Base-by-base conservation (phyloP, 176 grass and related monocot species). In the Carex scoparia region DNA sequence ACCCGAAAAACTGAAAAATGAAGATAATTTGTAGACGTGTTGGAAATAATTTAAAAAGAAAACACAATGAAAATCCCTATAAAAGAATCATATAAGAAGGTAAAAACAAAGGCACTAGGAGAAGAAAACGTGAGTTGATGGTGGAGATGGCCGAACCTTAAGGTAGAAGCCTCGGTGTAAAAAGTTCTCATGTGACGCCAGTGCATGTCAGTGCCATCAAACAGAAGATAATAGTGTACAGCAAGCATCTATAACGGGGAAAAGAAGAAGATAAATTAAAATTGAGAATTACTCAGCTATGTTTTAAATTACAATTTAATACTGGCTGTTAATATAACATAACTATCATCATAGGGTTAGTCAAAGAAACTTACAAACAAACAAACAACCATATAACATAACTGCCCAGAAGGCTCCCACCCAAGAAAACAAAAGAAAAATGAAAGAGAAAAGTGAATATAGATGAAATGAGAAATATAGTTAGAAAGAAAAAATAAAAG, bases 201-300 rank as follows among this genome's bases (percentile, higher is more conserved):
- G 30, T 86, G 87, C 48, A 71, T 88, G 85, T 98, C 96, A 87
- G 89, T 27, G 65, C 96, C 93, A 60, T 98, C 89, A 92, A 98
- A 98, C 56, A 98, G 60, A 81, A 98, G 88, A 73, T 98, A 98
- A 85, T 98, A 98, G 85, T 98, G 96, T 63, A 95, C 85, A 33
- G 88, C 82, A 79, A 98, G 91, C 90, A 98, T 98, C 96, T 98
- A 87, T 7, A n/a, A 87, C 4, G 13, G 12, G 13, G 35, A 30
- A 31, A 57, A 57, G 3, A 77, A 78, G 38, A 44, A 32, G 8
- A 63, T 10, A 78, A 15, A 28, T 72, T 80, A 59, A 65, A 80
- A 40, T 69, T 70, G 35, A 1, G 4, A 18, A 40, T 42, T 40
- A 72, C 23, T 72, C 19, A 48, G 38, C 69, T 23, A 16, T 72